phyloP scores from a whole-genome alignment of 495 filamentous ascomycete species.

The Tuber borchii region DNA sequence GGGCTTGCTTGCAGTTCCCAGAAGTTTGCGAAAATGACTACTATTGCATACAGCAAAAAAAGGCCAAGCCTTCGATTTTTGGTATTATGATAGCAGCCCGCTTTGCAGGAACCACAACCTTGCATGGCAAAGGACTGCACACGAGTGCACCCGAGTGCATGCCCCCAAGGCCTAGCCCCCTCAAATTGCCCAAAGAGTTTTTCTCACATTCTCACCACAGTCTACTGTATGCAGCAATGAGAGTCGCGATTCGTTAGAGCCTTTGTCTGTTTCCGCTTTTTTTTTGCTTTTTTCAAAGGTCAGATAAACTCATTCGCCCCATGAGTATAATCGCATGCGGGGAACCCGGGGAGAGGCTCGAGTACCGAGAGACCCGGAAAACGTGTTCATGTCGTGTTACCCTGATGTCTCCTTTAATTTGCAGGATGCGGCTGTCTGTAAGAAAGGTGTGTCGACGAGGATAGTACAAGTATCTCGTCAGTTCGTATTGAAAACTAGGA shows the following conservation, averaged over 20 bases:
- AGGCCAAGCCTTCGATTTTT: neutral
- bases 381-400: slow-evolving; percentile 5
- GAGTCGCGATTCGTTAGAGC: neutral
- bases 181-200: neutral
- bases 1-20: neutral
- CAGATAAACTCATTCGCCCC: neutral
- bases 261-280: neutral
- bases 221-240: neutral
- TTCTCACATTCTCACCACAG: neutral
- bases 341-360: neutral
- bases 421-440: neutral
- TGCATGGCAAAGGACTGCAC: neutral
- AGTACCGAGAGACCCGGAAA: neutral
- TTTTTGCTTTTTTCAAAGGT: neutral
- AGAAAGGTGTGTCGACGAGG: neutral
- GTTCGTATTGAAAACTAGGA: neutral
- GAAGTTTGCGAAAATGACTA: neutral
- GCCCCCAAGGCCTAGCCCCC: neutral
- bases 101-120: neutral
- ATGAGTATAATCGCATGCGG: neutral
- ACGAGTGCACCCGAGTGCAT: neutral
- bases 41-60: neutral
- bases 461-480: neutral
- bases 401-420: neutral
- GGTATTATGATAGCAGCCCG: neutral